Evolutionary conservation across 352 stramenopile species (phyloP), one percentile per base, ranked within the genome.

Genomic region (Pythium pyrilobum): DNA sequence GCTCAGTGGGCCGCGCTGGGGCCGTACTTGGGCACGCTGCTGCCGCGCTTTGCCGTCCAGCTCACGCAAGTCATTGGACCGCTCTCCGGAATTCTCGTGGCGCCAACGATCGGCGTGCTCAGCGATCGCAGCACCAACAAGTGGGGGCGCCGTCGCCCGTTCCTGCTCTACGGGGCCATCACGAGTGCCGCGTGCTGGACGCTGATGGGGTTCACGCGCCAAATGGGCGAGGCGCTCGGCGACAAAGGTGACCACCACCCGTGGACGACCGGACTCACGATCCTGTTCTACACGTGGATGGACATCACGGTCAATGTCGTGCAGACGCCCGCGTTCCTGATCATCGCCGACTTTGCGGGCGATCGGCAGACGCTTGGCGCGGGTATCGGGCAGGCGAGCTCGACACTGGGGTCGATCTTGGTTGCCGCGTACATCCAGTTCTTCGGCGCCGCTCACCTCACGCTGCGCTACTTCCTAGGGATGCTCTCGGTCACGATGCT

Each of bases 231-330:
- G 11, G 23, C 72, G 3, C 64, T 89, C 11, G 81, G 81, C 23
- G 79, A 92, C 47, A 61, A 62, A 0, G 72, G 64, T 1, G 56
- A 75, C 10, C n/a, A 54, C 32, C 74, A 76, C 15, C 59, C 64
- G n/a, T 86, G 67, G 59, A 89, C 77, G 6, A 69, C 73, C 7
- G 53, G 70, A 32, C 60, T 92, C 46, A 84, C 72, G 18, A 69
- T 92, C 27, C 15, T 87, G 24, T 88, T 88, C 58, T 92, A 92
- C 62, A 79, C 77, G 23, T 92, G 77, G 79, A 92, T 90, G 77
- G 81, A 92, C 44, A 69, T 90, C 38, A 92, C 79, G 1, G 74
- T 89, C 27, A 92, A 92, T 58, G 67, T 89, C 15, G 77, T 88
- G 33, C 77, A 89, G 64, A 87, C 77, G 8, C 79, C 77, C 1